Base-by-base conservation (phyloP, 2,329 filamentous ascomycete species). In the Fusarium sulawesiense region DNA sequence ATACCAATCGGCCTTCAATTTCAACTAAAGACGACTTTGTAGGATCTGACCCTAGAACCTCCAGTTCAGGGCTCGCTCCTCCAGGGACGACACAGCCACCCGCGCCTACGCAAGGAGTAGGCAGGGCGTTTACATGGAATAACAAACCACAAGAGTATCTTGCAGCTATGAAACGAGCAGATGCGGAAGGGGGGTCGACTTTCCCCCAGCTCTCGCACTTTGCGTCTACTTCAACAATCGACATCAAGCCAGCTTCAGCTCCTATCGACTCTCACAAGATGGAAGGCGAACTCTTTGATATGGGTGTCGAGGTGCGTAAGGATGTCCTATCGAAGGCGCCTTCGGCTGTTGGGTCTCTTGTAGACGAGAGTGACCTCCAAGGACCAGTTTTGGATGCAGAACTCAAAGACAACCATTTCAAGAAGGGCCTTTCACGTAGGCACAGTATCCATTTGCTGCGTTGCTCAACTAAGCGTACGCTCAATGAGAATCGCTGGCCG, bases 401-500 rank as follows among this genome's bases (percentile, higher is more conserved):
- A 73, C 83, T 82, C 62, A 83, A 78, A 47, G 79, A 78, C 6
- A 82, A 82, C 56, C 79, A 76, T 49, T 83, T 72, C 60, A 78
- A 85, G n/a, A 76, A 83, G 8, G 82, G 84, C 11, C 82, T 93
- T 12, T 86, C 87, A 27, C 87, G 92, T 20, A 88, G 92, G 23
- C 86, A 90, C 72, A 91, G 88, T 73, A 79, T 88, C 41, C 81
- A 83, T 7, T 76, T 77, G 3, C 74, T 77, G 1, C 77, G 76
- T 10, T 62, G 77, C 6, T 64, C 73, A 27, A 74, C 77, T 30
- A 77, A 71, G 55, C 79, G 60, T 3, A 68, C 65, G 9, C 78
- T 82, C 3, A 85, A 88, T 64, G 89, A 92, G 66, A 84, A 84
- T 29, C 87, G 87, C 60, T 93, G 90, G 87, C 88, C 91, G 2